A percentile compares a stretch with the other conserved stretches of the same genome.
These are phyloP conservation scores for Pyrenula aspistea DNA, from an alignment of 495 filamentous ascomycete genomes.

Conservation along the genomic window DNA sequence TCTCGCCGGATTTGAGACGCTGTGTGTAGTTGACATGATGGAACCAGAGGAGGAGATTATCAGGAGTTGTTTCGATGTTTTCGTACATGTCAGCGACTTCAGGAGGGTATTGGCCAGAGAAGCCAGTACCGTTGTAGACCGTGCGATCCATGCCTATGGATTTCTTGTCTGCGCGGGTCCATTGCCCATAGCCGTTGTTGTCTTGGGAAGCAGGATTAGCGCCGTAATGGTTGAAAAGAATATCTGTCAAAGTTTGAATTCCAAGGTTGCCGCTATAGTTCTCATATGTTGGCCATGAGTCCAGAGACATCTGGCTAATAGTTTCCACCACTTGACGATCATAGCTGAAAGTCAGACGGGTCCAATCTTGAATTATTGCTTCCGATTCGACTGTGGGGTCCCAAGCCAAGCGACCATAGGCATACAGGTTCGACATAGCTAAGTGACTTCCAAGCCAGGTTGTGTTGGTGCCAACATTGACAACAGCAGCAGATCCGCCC, in stretches of 20 bases:
- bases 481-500: constrained; percentile 53
- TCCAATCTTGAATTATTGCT: constrained; percentile 51
- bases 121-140: constrained; percentile 51
- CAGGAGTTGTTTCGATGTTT: constrained; percentile 49
- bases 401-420: constrained; percentile 57
- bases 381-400: constrained; percentile 33
- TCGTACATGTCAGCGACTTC: constrained; percentile 47
- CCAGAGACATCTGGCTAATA: constrained; percentile 53
- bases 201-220: constrained; percentile 57
- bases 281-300: constrained; percentile 60
- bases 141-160: constrained; percentile 67
- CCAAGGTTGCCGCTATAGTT: constrained; percentile 61
- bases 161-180: constrained; percentile 49
- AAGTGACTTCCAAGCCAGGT: constrained; percentile 60
- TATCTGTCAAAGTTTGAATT: constrained; percentile 58
- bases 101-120: constrained; percentile 51
- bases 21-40: constrained; percentile 64
- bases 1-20: constrained; percentile 48
- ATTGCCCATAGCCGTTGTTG: constrained; percentile 59
- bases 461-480: constrained; percentile 54
- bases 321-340: constrained; percentile 40
- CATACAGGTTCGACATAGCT: constrained; percentile 62
- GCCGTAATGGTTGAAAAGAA: constrained; percentile 53
- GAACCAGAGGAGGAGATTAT: constrained; percentile 63
- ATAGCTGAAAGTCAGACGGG: constrained; percentile 47